Percentiles rank a stretch among this genome's conserved stretches.
Evolutionary conservation across 768 basidiomycete species (phyloP).

Genomic region (Boletales sp.): DNA sequence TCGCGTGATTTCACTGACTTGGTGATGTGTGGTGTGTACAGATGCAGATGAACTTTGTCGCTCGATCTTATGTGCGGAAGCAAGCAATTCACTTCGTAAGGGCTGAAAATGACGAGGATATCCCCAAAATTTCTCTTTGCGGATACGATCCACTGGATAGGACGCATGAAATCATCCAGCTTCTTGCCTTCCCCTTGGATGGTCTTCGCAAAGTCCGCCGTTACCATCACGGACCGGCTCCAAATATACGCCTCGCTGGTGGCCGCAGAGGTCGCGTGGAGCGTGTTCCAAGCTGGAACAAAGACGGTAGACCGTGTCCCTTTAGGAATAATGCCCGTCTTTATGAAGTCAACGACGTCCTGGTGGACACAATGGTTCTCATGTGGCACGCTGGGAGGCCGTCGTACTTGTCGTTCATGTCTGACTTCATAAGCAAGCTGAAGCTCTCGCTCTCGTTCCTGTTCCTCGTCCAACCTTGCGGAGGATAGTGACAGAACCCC

Average conservation of each 20-base stretch:
- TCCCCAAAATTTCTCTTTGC: constrained; percentile 29
- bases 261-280: constrained; percentile 1
- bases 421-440: not conserved
- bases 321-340: constrained; percentile 22
- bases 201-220: constrained; percentile 15
- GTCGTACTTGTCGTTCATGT: not conserved
- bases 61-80: constrained; percentile 34
- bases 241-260: constrained; percentile 20
- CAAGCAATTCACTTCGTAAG: constrained; percentile 36
- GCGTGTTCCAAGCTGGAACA: constrained; percentile 12
- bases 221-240: constrained; percentile 12
- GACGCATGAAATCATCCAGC: constrained; percentile 32
- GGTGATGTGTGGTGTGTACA: constrained; percentile 38
- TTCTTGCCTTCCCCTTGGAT: constrained; percentile 3
- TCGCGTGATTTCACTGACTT: constrained; percentile 36
- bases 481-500: not conserved
- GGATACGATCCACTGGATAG: constrained; percentile 43
- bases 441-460: not conserved
- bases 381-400: constrained; percentile 28
- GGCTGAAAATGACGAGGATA: constrained; percentile 38
- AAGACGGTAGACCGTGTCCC: constrained; percentile 17
- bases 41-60: constrained; percentile 35
- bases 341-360: constrained; percentile 9
- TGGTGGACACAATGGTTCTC: constrained; percentile 6
- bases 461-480: not conserved